phyloP scores from a whole-genome alignment of 768 basidiomycete genomes.

The Lactarius sanguifluus region DNA sequence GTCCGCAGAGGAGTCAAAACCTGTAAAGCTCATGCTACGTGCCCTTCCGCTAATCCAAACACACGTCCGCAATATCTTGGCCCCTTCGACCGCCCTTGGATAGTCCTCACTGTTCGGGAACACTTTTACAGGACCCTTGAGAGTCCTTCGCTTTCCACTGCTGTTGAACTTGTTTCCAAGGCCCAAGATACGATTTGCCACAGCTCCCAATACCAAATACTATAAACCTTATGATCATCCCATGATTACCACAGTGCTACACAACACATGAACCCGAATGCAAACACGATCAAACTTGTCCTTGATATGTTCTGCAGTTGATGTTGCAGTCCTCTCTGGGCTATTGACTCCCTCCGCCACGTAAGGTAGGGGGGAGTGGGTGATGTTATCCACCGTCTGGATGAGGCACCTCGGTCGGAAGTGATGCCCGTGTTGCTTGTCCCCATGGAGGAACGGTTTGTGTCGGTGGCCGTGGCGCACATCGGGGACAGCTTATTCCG shows the following conservation, averaged over 20 bases:
- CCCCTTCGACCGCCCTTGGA: not conserved
- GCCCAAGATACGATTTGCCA: conserved; percentile 16
- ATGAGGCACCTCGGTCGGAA: not conserved
- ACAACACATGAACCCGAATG: not conserved
- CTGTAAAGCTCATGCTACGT: conserved; percentile 67
- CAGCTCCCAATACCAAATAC: conserved; percentile 24
- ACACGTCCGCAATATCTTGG: conserved; percentile 24
- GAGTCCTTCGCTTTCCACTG: not conserved
- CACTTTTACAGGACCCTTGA: not conserved
- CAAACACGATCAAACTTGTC: conserved; percentile 24
- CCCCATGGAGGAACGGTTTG: conserved; percentile 18
- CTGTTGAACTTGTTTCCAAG: conserved; percentile 9
- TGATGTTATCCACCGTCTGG: not conserved
- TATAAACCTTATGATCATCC: conserved; percentile 22
- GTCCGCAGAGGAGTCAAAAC: conserved; percentile 60
- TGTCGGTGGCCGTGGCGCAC: conserved; percentile 25
- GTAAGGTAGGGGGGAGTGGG: not conserved
- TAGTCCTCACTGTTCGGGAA: not conserved
- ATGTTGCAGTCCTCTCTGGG: not conserved
- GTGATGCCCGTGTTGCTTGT: not conserved
- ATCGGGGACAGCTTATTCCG: conserved; percentile 31
- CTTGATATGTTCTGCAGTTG: conserved; percentile 6
- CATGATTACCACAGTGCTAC: not conserved
- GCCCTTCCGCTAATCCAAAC: conserved; percentile 29
- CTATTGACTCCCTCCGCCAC: not conserved